Evolutionary conservation across 2,329 filamentous ascomycete genomes (phyloP), one percentile per base, ranked within the genome.

Genomic region (Aureobasidium sp.): DNA sequence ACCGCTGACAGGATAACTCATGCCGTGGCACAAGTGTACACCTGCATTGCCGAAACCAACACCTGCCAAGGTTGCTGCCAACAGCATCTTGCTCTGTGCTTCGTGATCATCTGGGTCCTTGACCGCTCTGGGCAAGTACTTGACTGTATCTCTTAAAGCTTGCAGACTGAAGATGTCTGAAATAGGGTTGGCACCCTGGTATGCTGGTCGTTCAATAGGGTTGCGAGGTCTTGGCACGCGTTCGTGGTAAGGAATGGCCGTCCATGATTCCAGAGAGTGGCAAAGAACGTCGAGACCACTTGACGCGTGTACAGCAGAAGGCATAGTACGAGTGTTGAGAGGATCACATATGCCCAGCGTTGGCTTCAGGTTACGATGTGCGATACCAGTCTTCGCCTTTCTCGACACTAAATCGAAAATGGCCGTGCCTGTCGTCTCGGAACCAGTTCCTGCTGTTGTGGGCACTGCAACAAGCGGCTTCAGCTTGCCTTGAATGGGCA

Each of bases 41-140:
- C 95, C 94, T 1, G 95, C 95, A 70, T 99, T 99, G 24, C 95
- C 94, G 73, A 99, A 99, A 0, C 94, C 94, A 3, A 99, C 92
- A 50, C 94, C 94, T 0, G 95, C 94, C 2, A 99, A 80, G 0
- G 94, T 99, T 0, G 94, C 89, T 2, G 94, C 94, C 24, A 99
- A 84, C 34, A 99, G 82, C 95, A 99, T 99, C 75, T 97, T 87
- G 36, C 85, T 89, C 75, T 99, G 94, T 0, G 95, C 95, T 74
- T 97, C 94, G 64, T 84, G 81, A 73, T 99, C 94, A 37, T 96
- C 92, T 0, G 93, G 92, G 69, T 97, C 89, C 63, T 82, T 86
- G 3, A 96, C 89, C 0, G 92, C 88, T 62, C 93, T 85, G 0
- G 93, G 94, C 0, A 99, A 86, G 71, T 97, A 99, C 76, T 96